Base-by-base conservation (phyloP, 78 protist species). In the Goniomonas avonlea region DNA sequence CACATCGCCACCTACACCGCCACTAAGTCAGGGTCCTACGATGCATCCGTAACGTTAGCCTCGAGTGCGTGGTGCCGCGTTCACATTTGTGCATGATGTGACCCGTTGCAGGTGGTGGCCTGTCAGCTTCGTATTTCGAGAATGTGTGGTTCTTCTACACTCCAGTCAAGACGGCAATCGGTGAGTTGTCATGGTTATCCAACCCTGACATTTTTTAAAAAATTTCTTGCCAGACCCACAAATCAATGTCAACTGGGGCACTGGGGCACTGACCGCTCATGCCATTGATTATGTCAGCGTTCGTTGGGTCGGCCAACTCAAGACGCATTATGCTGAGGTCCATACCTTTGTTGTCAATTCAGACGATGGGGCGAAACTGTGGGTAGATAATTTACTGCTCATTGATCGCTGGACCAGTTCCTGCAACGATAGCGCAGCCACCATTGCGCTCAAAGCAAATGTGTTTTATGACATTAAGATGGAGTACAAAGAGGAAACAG, bases 131-230 rank as follows among this genome's bases (percentile, higher is more conserved):
- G 17, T 68, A 68, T 21, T 68, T 41, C 56, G 75, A 68, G 56
- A 68, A 68, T 41, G 75, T 68, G 48, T 68, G 48, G 58, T 68
- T 68, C 56, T 68, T 68, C 31, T 68, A 68, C 34, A 68, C 48
- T 11, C 75, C 75, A 3, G 75, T 68, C 48, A 39, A 68, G 45
- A 43, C 37, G 17, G 37, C 71, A 20, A 43, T 63, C 37, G n/a
- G n/a, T n/a, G n/a, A n/a, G n/a, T n/a, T n/a, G n/a, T n/a, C n/a
- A n/a, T n/a, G n/a, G n/a, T n/a, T n/a, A n/a, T n/a, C n/a, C n/a
- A n/a, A n/a, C n/a, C n/a, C n/a, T n/a, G n/a, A n/a, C n/a, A n/a
- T n/a, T n/a, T n/a, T n/a, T n/a, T n/a, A n/a, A n/a, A n/a, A n/a
- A n/a, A n/a, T n/a, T n/a, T n/a, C n/a, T n/a, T n/a, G n/a, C n/a